phyloP scores from a whole-genome alignment of 768 basidiomycete species.

The Butyriboletus loyo region DNA sequence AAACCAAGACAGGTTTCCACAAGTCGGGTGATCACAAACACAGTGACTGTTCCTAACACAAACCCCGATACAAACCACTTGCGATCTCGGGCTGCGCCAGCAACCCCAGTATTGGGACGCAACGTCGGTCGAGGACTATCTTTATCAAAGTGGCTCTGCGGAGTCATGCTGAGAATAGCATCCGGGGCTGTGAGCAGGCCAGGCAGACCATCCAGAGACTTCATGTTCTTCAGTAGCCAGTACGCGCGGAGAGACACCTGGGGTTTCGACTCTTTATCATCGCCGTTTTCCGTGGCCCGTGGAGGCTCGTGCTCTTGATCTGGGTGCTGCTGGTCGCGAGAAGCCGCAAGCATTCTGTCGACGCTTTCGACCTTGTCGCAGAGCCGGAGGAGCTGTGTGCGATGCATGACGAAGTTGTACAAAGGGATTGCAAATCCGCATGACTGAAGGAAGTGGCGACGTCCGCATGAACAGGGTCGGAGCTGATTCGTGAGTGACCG shows the following conservation, averaged over 20 bases:
- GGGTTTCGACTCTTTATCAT: not conserved
- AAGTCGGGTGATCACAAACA: conserved; percentile 5
- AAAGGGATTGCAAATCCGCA: conserved; percentile 66
- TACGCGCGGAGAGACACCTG: conserved; percentile 46
- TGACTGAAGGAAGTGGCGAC: conserved; percentile 42
- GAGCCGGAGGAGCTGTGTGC: conserved; percentile 47
- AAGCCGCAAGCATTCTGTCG: conserved; percentile 32
- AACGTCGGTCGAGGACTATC: conserved; percentile 13
- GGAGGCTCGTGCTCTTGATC: not conserved
- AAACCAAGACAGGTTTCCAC: not conserved
- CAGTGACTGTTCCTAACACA: conserved; percentile 11
- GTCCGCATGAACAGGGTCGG: not conserved
- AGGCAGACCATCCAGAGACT: conserved; percentile 58
- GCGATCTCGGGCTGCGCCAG: not conserved
- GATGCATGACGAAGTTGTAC: conserved; percentile 56
- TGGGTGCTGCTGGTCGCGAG: not conserved
- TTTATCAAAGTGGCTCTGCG: conserved; percentile 17
- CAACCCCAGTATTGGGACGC: not conserved
- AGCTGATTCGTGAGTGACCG: not conserved
- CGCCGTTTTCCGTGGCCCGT: not conserved
- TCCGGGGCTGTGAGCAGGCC: conserved; percentile 37
- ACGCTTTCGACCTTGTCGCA: conserved; percentile 38
- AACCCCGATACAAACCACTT: conserved; percentile 21
- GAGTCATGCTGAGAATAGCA: conserved; percentile 5
- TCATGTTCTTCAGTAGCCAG: conserved; percentile 49